Conservation (phyloP, 202 grass and related monocot genomes). For the Panicum hallii region DNA sequence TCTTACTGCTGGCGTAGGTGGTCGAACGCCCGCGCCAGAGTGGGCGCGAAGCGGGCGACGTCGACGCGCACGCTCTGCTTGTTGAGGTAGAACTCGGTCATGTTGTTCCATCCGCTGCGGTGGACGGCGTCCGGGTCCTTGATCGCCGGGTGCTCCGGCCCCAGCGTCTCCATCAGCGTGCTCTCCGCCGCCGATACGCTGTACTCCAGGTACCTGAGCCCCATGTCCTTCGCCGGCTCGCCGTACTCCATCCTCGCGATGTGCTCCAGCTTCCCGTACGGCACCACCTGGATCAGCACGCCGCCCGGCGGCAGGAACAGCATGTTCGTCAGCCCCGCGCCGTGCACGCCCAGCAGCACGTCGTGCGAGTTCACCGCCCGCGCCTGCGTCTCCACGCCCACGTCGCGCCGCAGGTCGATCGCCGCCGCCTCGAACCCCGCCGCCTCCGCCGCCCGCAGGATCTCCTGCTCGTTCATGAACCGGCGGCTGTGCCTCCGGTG, state of each 20-base stretch:
- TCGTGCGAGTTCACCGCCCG: conserved; percentile 74
- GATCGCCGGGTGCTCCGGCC: conserved; percentile 61
- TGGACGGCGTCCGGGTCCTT: conserved; percentile 70
- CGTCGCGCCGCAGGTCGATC: conserved; percentile 40
- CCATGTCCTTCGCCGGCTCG: conserved; percentile 66
- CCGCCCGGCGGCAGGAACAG: conserved; percentile 70
- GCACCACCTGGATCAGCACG: conserved; percentile 85
- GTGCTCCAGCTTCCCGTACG: conserved; percentile 73
- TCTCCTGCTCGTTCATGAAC: conserved; percentile 60
- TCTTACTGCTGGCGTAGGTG: conserved; percentile 1
- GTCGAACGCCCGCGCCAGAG: neutral
- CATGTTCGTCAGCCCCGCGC: conserved; percentile 80
- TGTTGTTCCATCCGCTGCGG: conserved; percentile 49
- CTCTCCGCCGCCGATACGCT: conserved; percentile 73
- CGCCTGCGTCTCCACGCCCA: conserved; percentile 48
- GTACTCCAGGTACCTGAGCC: conserved; percentile 69
- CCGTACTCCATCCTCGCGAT: conserved; percentile 68
- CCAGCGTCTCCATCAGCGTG: conserved; percentile 74
- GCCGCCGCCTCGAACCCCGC: conserved; percentile 66
- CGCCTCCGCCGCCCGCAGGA: conserved; percentile 53
- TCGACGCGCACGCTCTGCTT: conserved; percentile 34
- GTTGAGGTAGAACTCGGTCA: conserved; percentile 53
- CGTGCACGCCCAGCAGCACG: conserved; percentile 80
- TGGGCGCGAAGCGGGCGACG: neutral
- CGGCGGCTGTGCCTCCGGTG: conserved; percentile 45